Percentiles rank a stretch among this genome's conserved stretches.
These are phyloP conservation scores for Berberis thunbergii DNA, from an alignment of 164 flowering plant species.

Conservation along the genomic window DNA sequence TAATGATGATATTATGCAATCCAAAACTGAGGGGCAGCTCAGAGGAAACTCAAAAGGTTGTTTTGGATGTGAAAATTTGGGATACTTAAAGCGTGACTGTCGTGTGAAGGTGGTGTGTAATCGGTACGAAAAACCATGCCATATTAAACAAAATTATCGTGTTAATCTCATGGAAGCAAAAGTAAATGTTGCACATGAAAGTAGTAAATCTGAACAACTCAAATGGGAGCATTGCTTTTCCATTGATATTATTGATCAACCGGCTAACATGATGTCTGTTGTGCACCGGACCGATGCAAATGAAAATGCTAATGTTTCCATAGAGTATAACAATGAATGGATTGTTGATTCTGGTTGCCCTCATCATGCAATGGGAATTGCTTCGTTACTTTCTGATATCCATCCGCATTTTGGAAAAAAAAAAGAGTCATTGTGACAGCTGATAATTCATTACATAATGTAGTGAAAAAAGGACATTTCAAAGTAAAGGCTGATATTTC, in stretches of 20 bases:
- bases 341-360: constrained; percentile 6
- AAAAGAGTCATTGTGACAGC: neutral
- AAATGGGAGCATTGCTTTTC: constrained; percentile 3
- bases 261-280: neutral
- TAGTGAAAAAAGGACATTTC: neutral
- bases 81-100: neutral
- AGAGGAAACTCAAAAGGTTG: neutral
- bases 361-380: constrained; percentile 3
- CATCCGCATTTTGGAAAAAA: neutral
- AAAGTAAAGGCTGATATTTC: no score
- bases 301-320: neutral
- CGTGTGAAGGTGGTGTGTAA: no score
- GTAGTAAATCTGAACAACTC: neutral
- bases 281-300: neutral
- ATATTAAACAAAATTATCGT: constrained; percentile 1
- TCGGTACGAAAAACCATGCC: neutral
- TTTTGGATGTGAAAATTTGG: neutral
- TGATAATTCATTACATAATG: neutral
- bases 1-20: neutral
- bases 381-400: neutral
- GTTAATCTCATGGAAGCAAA: constrained; percentile 1
- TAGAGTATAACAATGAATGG: constrained; percentile 8
- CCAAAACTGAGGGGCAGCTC: neutral
- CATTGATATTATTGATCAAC: constrained; percentile 3
- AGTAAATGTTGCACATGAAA: neutral